phyloP scores from a whole-genome alignment of 2,329 filamentous ascomycete genomes.

The Fusarium neocosmosporiellum region DNA sequence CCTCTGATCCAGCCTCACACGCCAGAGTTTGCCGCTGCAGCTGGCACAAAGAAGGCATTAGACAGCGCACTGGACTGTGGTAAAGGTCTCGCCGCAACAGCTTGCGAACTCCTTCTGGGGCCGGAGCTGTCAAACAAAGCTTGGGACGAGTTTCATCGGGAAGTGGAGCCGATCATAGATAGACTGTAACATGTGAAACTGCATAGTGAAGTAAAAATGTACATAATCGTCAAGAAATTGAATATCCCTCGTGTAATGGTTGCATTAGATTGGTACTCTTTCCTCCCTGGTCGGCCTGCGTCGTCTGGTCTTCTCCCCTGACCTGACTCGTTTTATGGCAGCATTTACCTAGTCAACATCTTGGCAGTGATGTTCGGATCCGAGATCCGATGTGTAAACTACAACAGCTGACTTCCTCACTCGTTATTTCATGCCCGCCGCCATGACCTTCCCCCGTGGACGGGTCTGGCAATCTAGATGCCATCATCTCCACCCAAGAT shows the following conservation, averaged over 20 bases:
- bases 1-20: constrained; percentile 35
- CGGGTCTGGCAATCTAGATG: neutral
- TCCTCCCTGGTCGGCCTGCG: neutral
- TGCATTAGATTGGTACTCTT: neutral
- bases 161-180: constrained; percentile 14
- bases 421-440: neutral
- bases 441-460: neutral
- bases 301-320: neutral
- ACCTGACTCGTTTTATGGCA: neutral
- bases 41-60: constrained; percentile 26
- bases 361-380: neutral
- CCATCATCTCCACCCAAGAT: neutral
- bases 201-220: neutral
- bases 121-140: constrained; percentile 13
- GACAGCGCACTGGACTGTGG: constrained; percentile 32
- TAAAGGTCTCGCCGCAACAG: constrained; percentile 37
- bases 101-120: constrained; percentile 16
- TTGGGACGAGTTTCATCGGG: constrained; percentile 23
- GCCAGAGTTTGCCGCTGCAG: constrained; percentile 27
- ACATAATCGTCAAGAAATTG: neutral
- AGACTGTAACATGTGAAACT: constrained; percentile 13
- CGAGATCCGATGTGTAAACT: neutral
- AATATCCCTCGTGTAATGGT: neutral
- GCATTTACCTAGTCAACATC: neutral
- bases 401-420: neutral